These are phyloP conservation scores for Aquilaria sinensis DNA, from an alignment of 345 rosid genomes.

Conservation along the genomic window DNA sequence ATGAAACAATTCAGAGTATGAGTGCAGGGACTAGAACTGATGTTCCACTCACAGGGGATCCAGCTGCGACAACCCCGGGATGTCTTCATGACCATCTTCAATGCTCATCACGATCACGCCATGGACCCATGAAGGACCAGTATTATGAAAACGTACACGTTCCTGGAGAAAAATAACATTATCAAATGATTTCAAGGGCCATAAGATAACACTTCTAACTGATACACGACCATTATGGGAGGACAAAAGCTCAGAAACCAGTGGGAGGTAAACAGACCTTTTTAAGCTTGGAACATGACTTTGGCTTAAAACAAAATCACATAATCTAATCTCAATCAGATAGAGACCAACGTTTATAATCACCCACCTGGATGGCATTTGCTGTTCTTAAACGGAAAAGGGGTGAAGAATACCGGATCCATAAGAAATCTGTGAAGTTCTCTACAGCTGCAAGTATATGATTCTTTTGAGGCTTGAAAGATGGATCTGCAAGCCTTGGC, in stretches of 20 bases:
- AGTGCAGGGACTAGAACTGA: background rate
- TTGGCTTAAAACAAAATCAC: background rate
- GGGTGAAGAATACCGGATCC: constrained; percentile 84
- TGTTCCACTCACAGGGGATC: constrained; percentile 56
- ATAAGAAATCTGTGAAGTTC: constrained; percentile 57
- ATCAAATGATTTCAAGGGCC: too few species aligned
- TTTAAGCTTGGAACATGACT: too few species aligned
- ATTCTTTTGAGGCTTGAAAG: constrained; percentile 71
- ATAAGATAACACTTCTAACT: too few species aligned
- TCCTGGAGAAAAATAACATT: constrained; percentile 26
- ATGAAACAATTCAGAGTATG: background rate
- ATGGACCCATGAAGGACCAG: constrained; percentile 62
- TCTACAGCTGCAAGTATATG: constrained; percentile 70
- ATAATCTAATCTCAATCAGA: too few species aligned
- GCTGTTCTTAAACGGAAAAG: constrained; percentile 77
- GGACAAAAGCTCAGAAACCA: too few species aligned
- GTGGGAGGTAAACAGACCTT: too few species aligned
- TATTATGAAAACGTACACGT: constrained; percentile 68
- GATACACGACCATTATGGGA: too few species aligned
- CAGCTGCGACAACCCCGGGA: constrained; percentile 54
- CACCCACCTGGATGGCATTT: constrained; percentile 72
- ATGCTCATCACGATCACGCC: constrained; percentile 86
- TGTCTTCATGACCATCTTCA: constrained; percentile 69
- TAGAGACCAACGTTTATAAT: too few species aligned
- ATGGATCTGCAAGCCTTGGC: constrained; percentile 80